These are phyloP conservation scores for Taphrina flavorubra DNA, from an alignment of 1,139 yeast genomes.

Conservation along the genomic window DNA sequence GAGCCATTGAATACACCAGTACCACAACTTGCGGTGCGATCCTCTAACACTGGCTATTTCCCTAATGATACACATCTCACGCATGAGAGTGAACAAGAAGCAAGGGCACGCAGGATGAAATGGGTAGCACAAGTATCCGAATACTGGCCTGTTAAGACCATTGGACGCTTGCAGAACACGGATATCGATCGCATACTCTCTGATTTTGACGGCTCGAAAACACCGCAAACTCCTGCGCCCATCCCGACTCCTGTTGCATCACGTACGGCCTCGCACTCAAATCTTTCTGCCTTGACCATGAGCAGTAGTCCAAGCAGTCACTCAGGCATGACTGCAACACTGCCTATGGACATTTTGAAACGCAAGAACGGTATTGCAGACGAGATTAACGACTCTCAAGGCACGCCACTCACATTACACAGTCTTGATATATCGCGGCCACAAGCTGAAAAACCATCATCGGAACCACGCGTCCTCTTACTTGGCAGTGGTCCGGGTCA, in stretches of 20 bases:
- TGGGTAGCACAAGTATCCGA: constrained; percentile 93
- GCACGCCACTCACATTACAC: constrained; percentile 33
- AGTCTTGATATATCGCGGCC: constrained; percentile 16
- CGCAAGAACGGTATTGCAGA: not conserved
- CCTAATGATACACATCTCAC: constrained; percentile 63
- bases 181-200: constrained; percentile 55
- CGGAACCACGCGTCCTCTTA: constrained; percentile 67
- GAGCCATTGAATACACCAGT: constrained; percentile 39
- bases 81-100: constrained; percentile 47
- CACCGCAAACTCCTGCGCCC: constrained; percentile 25
- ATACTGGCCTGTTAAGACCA: constrained; percentile 75
- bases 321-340: not conserved
- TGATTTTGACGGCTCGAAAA: constrained; percentile 28
- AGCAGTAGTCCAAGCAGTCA: not conserved
- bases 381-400: not conserved
- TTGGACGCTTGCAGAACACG: constrained; percentile 63
- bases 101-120: constrained; percentile 68
- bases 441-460: constrained; percentile 18
- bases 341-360: not conserved
- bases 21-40: constrained; percentile 43
- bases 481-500: constrained; percentile 97
- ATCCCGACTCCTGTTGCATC: constrained; percentile 33
- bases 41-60: constrained; percentile 68
- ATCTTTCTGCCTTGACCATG: constrained; percentile 15
- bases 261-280: constrained; percentile 14